Evolutionary conservation across 1,284 basidiomycete species (phyloP), one percentile per base, ranked within the genome.

Genomic region (Ustilago esculenta): DNA sequence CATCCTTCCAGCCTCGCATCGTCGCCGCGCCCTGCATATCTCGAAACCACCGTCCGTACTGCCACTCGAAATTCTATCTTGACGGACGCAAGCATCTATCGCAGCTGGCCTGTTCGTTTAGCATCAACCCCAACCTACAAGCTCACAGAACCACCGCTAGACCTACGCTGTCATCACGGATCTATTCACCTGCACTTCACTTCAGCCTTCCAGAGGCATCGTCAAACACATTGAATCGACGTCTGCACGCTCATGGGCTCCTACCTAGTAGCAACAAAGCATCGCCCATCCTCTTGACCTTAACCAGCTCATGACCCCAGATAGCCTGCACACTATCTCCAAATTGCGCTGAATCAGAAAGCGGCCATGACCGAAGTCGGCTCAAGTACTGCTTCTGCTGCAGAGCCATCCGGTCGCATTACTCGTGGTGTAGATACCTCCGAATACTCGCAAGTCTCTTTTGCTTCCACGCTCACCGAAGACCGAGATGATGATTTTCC

Each of bases 361-460:
- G 34, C 44, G 41, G 37, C 25, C 41, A 64, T 64, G 61, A 46
- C 61, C 8, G 40, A 36, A 27, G 24, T 53, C 50, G 41, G 43
- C 21, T n/a, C 40, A 9, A 29, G 35, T 32, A 15, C 25, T 39
- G 50, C 45, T 4, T 18, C 36, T 20, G 37, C 18, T 20, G 41
- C 34, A 36, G 41, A 39, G 7, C 45, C 41, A 17, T 23, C 18
- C 4, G 20, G 17, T n/a, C 20, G 29, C 23, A 25, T 21, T 15
- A 42, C 46, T 9, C 33, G 43, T 17, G 58, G 42, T 17, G 23
- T 35, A 11, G 32, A 47, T 30, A 29, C 40, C 5, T 55, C 66
- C n/a, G 59, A 50, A 17, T 41, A 36, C 15, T 60, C 53, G n/a
- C 61, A 65, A 5, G 21, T 55, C 34, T 60, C 57, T 0, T 54